Percentiles rank a stretch among this genome's conserved stretches.
Conservation (phyloP, 2,329 filamentous ascomycete genomes). For the Rhynchosporium agropyri region DNA sequence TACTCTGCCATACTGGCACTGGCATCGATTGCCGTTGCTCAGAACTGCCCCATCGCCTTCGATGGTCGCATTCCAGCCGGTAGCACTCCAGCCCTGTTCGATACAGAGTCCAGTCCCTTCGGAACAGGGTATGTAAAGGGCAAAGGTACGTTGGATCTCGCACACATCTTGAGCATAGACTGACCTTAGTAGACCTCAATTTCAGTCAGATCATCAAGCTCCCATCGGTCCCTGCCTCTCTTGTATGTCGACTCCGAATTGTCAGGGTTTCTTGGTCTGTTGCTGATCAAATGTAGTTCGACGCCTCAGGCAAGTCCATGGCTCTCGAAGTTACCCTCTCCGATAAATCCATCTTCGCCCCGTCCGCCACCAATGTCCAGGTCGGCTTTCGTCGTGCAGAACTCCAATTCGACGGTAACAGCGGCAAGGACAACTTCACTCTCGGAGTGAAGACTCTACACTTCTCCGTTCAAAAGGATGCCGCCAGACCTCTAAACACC, state of each 20-base stretch:
- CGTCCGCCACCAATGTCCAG: slow-evolving; percentile 52
- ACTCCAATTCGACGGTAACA: slow-evolving; percentile 54
- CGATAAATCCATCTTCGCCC: slow-evolving; percentile 62
- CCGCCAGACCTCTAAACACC: slow-evolving; percentile 54
- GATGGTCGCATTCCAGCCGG: slow-evolving; percentile 50
- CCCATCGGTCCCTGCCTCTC: slow-evolving; percentile 46
- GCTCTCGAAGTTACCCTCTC: slow-evolving; percentile 33
- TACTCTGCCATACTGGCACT: slow-evolving; percentile 27
- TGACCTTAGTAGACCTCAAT: slow-evolving; percentile 45
- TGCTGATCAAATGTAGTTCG: slow-evolving; percentile 24
- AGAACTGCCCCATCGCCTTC: slow-evolving; percentile 48
- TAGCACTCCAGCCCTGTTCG: slow-evolving; percentile 47
- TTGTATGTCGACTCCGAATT: slow-evolving; percentile 41
- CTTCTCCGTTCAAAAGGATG: slow-evolving; percentile 59
- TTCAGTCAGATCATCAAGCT: slow-evolving; percentile 56
- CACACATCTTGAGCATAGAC: background rate
- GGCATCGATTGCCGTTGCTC: slow-evolving; percentile 32
- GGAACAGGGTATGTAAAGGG: slow-evolving; percentile 57
- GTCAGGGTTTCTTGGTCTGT: background rate
- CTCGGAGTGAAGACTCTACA: slow-evolving; percentile 62
- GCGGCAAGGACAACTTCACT: slow-evolving; percentile 54
- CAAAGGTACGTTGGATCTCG: slow-evolving; percentile 41
- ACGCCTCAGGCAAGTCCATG: slow-evolving; percentile 21
- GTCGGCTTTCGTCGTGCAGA: slow-evolving; percentile 63
- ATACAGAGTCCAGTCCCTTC: slow-evolving; percentile 49